Evolutionary conservation across 2,329 filamentous ascomycete species (phyloP).

Genomic region (Penicillium olsonii): DNA sequence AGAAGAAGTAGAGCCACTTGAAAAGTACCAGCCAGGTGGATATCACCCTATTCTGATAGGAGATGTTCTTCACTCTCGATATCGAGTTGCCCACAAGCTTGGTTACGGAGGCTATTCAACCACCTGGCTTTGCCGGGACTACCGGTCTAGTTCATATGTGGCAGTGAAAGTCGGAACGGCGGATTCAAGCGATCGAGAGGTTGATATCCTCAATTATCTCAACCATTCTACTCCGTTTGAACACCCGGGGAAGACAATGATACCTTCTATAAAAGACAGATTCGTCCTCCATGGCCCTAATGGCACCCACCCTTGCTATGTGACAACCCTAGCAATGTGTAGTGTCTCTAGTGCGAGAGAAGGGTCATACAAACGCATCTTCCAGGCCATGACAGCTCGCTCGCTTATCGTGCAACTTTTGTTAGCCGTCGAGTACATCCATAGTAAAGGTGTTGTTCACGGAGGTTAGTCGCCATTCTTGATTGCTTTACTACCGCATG

Average conservation of each 20-base stretch:
- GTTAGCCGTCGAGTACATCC: conserved; percentile 35
- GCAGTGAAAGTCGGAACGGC: conserved; percentile 29
- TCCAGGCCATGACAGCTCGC: conserved; percentile 23
- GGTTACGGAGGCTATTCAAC: conserved; percentile 42
- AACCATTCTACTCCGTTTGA: not conserved
- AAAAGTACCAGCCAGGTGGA: conserved; percentile 27
- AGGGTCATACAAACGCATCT: conserved; percentile 21
- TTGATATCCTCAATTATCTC: not conserved
- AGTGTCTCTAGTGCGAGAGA: conserved; percentile 24
- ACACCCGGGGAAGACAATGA: not conserved
- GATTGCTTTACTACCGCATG: not conserved
- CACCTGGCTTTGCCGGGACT: conserved; percentile 29
- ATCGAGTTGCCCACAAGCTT: conserved; percentile 43
- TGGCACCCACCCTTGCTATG: conserved; percentile 25
- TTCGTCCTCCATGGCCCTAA: conserved; percentile 27
- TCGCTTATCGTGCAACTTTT: conserved; percentile 23
- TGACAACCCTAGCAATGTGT: conserved; percentile 19
- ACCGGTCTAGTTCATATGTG: conserved; percentile 21
- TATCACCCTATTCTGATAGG: conserved; percentile 32
- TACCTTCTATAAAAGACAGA: conserved; percentile 17
- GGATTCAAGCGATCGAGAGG: conserved; percentile 2
- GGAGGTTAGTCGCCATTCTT: conserved; percentile 8
- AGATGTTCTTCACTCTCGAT: conserved; percentile 30
- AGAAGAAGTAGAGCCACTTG: conserved; percentile 15
- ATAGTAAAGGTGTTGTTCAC: conserved; percentile 29